A percentile compares a stretch with the other conserved stretches of the same genome.
These are phyloP conservation scores for Rhododendron mucronatum DNA, from an alignment of 148 eudicot genomes.

Conservation along the genomic window DNA sequence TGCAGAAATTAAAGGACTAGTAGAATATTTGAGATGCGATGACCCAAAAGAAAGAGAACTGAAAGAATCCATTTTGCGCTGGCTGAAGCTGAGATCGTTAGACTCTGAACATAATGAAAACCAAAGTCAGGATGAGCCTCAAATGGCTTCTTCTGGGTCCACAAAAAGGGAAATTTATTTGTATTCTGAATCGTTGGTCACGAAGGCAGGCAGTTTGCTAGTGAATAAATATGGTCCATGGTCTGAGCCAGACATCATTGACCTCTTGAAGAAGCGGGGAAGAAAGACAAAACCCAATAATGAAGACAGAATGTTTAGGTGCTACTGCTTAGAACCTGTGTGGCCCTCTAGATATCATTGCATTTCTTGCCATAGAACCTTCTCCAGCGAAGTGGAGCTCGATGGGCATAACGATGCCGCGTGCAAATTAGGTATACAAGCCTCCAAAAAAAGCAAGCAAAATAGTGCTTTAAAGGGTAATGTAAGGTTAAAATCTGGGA, in stretches of 20 bases:
- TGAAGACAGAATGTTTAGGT: conserved; percentile 43
- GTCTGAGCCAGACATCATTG: conserved; percentile 25
- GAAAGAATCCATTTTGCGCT: conserved; percentile 43
- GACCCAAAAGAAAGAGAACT: conserved; percentile 51
- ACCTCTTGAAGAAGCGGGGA: conserved; percentile 27
- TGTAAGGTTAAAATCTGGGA: conserved; percentile 18
- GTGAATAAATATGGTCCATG: conserved; percentile 44
- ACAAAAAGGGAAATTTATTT: conserved; percentile 13
- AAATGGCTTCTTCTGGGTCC: conserved; percentile 13
- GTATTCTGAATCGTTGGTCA: conserved; percentile 17
- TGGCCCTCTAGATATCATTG: conserved; percentile 59
- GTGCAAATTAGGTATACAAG: conserved; percentile 28
- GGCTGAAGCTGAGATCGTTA: conserved; percentile 36
- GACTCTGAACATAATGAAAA: conserved; percentile 29
- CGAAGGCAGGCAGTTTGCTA: conserved; percentile 43
- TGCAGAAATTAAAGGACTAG: conserved; percentile 39
- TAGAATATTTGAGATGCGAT: conserved; percentile 37
- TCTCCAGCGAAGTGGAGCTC: conserved; percentile 35
- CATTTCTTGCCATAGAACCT: conserved; percentile 49
- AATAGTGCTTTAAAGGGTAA: conserved; percentile 21
- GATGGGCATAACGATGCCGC: conserved; percentile 35
- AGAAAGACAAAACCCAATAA: conserved; percentile 28
- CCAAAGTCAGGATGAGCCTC: conserved; percentile 15
- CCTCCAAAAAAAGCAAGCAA: conserved; percentile 25
- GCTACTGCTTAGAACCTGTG: conserved; percentile 62